A percentile compares a stretch with the other conserved stretches of the same genome.
These are phyloP conservation scores for Rhizopogon vesiculosus DNA, from an alignment of 768 basidiomycete genomes.

Conservation along the genomic window DNA sequence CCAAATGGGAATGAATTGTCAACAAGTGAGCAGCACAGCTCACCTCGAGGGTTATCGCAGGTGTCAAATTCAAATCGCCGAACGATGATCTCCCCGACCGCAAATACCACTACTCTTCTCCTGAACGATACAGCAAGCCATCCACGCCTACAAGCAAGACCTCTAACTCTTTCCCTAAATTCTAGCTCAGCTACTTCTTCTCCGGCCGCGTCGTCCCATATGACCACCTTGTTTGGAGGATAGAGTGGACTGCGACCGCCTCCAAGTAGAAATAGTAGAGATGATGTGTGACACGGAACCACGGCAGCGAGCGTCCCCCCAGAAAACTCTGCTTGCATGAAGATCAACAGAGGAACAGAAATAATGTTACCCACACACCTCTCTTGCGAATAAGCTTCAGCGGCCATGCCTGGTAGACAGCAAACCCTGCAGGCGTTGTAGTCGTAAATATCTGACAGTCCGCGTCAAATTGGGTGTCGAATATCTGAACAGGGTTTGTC, in stretches of 20 bases:
- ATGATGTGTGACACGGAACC: conserved; percentile 76
- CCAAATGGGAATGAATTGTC: neutral
- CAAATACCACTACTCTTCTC: conserved; percentile 74
- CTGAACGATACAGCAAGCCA: conserved; percentile 83
- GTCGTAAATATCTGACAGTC: conserved; percentile 78
- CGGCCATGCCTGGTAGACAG: conserved; percentile 74
- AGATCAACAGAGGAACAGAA: neutral
- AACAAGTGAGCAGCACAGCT: conserved; percentile 14
- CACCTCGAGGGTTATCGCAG: conserved; percentile 80
- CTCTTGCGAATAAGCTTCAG: conserved; percentile 76
- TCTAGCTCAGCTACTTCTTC: conserved; percentile 84
- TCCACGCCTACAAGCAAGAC: conserved; percentile 73
- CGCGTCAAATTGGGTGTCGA: conserved; percentile 77
- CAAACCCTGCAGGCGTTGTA: conserved; percentile 77
- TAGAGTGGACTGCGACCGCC: conserved; percentile 86
- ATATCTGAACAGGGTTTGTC: conserved; percentile 67
- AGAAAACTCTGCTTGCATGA: conserved; percentile 53
- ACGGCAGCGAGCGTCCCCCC: conserved; percentile 77
- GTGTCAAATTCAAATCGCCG: conserved; percentile 82
- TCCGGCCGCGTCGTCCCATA: conserved; percentile 82
- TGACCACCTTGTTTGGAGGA: conserved; percentile 86
- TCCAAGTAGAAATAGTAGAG: conserved; percentile 80
- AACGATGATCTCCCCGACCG: conserved; percentile 56
- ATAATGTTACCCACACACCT: conserved; percentile 41
- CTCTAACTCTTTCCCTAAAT: conserved; percentile 80